Conservation (phyloP, 2,329 filamentous ascomycete species). For the Dactylellina cionopaga region DNA sequence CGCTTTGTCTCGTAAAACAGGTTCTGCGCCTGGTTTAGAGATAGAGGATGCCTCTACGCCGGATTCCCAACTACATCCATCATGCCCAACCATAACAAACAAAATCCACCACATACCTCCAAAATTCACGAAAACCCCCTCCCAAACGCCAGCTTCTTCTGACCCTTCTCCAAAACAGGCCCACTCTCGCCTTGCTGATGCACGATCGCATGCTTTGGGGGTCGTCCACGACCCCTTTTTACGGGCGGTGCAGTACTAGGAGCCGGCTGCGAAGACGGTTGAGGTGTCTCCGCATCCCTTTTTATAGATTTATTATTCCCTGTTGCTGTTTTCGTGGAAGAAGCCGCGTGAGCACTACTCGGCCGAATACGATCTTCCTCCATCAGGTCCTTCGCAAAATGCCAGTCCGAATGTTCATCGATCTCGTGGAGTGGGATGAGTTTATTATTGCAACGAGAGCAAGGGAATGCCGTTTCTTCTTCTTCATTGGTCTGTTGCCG, state of each 20-base stretch:
- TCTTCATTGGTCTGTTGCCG: constrained; percentile 64
- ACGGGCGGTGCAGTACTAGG: constrained; percentile 6
- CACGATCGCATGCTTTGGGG: constrained; percentile 53
- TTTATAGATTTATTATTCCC: constrained; percentile 57
- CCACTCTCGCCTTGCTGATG: constrained; percentile 29
- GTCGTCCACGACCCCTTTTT: constrained; percentile 47
- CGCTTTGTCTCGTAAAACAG: too few species aligned
- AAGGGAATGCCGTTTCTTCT: constrained; percentile 70
- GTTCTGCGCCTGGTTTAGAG: too few species aligned
- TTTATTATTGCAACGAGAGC: constrained; percentile 58
- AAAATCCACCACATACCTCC: not conserved
- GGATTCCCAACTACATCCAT: too few species aligned
- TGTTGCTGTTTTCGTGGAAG: constrained; percentile 58
- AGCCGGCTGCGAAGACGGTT: constrained; percentile 54
- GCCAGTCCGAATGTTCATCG: constrained; percentile 89
- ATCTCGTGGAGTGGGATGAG: constrained; percentile 66
- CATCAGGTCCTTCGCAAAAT: constrained; percentile 88
- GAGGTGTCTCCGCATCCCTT: constrained; percentile 58
- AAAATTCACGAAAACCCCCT: constrained; percentile 2
- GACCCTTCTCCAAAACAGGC: constrained; percentile 67
- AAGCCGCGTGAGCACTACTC: constrained; percentile 56
- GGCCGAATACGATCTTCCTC: constrained; percentile 68
- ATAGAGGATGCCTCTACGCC: too few species aligned
- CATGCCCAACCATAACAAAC: not conserved
- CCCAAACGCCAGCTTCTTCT: constrained; percentile 71